Base-by-base conservation (phyloP, 1,139 yeast genomes). In the Pichia sp. region DNA sequence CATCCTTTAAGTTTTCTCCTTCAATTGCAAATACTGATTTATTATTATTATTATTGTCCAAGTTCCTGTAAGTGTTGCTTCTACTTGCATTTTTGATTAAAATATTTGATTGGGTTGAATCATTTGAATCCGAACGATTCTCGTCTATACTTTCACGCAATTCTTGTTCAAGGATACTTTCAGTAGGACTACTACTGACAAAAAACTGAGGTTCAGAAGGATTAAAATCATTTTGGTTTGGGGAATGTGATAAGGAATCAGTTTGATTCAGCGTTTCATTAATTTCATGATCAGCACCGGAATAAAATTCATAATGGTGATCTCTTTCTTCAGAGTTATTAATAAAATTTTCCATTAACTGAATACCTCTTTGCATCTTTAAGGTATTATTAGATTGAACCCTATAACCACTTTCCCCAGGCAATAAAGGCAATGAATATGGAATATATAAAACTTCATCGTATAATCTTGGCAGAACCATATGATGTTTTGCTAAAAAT, bases 381-480 rank as follows among this genome's bases (percentile, higher is more conserved):
- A 82, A 82, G 2, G 88, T 76, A 49, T 87, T 81, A 61, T 89
- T 88, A 6, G 96, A 87, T 64, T 82, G 84, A 10, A 91, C 86
- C 52, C 98, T 72, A 58, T 80, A 85, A 0, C 96, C 96, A 58
- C 87, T 91, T 49, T 79, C 80, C 1, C 98, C 98, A 0, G 96
- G 95, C 4, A 90, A 71, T 36, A 93, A 71, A 0, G 99, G 99
- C 46, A 93, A 72, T 28, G 90, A 79, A 62, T 93, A 93, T 0
- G 96, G 96, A 3, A 89, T 93, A 65, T 90, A 93, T 34, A 93
- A 70, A 8, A 91, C 95, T 62, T 91, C 98, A 66, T 91, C 97
- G 62, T 91, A 91, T 30, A 87, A 67, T 55, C 97, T 72, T 1
- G 97, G 96, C 28, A 87, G 79, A 2, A 90, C 95, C 62, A 84